Conservation (phyloP, 2,329 filamentous ascomycete species). For the Plenodomus lindquistii region DNA sequence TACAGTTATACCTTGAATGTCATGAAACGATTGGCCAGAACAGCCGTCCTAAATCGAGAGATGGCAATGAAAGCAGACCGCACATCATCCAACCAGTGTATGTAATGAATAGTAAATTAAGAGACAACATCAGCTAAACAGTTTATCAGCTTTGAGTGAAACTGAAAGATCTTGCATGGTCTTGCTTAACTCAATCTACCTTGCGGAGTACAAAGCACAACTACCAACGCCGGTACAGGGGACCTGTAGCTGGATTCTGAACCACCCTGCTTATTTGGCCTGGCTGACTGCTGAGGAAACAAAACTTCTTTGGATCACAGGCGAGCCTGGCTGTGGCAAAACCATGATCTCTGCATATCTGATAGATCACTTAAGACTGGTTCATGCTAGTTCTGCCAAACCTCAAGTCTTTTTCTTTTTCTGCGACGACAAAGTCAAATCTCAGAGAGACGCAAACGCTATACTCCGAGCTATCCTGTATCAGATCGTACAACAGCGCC, state of each 20-base stretch:
- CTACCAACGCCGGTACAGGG: constrained; percentile 38
- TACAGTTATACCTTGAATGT: constrained; percentile 7
- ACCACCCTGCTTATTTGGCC: constrained; percentile 30
- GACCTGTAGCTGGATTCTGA: constrained; percentile 46
- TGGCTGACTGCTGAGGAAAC: constrained; percentile 35
- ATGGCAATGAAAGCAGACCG: constrained; percentile 10
- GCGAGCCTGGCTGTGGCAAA: constrained; percentile 46
- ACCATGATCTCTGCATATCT: constrained; percentile 44
- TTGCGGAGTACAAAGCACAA: constrained; percentile 34
- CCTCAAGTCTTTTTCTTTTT: constrained; percentile 38
- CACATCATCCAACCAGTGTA: constrained; percentile 18
- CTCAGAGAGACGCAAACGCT: constrained; percentile 41
- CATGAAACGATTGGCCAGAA: constrained; percentile 14
- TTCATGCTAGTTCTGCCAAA: constrained; percentile 1
- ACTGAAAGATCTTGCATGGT: constrained; percentile 39
- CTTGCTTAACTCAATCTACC: constrained; percentile 37
- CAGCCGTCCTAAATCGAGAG: constrained; percentile 12
- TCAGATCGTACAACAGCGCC: constrained; percentile 40
- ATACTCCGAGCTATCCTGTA: constrained; percentile 44
- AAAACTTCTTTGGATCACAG: constrained; percentile 45
- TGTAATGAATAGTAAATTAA: constrained; percentile 7
- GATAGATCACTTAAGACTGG: constrained; percentile 31
- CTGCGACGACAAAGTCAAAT: constrained; percentile 43
- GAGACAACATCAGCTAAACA: constrained; percentile 12
- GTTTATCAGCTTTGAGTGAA: constrained; percentile 32